These are phyloP conservation scores for Sugiyamaella grinbergsii DNA, from an alignment of 1,139 yeast genomes.

Conservation along the genomic window DNA sequence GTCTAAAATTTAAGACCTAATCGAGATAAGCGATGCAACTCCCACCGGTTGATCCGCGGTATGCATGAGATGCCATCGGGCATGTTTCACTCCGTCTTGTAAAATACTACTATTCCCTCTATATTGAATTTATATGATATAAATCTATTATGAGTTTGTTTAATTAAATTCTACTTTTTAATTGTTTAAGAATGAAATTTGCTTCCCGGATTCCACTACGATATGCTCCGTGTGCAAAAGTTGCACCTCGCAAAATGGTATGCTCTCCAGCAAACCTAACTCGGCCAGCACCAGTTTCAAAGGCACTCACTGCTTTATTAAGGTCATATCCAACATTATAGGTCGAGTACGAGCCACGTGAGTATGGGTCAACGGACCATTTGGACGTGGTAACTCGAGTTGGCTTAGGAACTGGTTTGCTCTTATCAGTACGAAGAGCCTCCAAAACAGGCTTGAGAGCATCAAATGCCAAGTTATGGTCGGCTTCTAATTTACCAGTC, in stretches of 20 bases:
- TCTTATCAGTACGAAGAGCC: conserved; percentile 35
- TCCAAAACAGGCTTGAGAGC: conserved; percentile 50
- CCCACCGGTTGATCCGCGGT: conserved; percentile 17
- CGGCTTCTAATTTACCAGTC: conserved; percentile 51
- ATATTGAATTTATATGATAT: too few species aligned
- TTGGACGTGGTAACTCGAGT: conserved; percentile 56
- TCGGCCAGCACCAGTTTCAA: conserved; percentile 57
- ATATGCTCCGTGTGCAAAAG: conserved; percentile 89
- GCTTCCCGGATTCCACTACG: conserved; percentile 76
- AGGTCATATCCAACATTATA: conserved; percentile 70
- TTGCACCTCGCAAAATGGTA: conserved; percentile 72
- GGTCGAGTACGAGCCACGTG: conserved; percentile 75
- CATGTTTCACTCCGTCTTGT: too few species aligned
- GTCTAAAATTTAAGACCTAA: neutral
- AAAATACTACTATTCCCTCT: too few species aligned
- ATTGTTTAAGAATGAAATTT: conserved; percentile 24
- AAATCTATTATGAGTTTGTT: neutral
- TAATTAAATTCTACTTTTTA: conserved; percentile 18
- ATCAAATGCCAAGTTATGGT: conserved; percentile 49
- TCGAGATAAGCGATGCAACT: neutral
- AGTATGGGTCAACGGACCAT: conserved; percentile 72
- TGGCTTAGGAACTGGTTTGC: conserved; percentile 49
- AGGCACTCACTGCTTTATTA: conserved; percentile 54
- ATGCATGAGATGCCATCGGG: too few species aligned
- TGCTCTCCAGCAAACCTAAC: conserved; percentile 88